Evolutionary conservation across 1,284 basidiomycete genomes (phyloP).

Genomic region (Amylostereum chailletii): DNA sequence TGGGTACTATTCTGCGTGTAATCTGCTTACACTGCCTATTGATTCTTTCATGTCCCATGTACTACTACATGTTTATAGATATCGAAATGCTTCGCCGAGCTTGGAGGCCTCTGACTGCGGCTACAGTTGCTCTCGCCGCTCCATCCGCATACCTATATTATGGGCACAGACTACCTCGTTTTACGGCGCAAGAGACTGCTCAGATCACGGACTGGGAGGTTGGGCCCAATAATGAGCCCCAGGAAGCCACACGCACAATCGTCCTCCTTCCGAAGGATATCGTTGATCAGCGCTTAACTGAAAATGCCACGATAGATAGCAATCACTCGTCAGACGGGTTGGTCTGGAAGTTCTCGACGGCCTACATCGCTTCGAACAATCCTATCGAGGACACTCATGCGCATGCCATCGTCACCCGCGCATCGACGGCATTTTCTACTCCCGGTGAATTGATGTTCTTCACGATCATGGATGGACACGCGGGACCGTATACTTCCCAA

Average conservation of each 20-base stretch:
- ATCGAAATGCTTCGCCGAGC: constrained; percentile 47
- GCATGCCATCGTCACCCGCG: constrained; percentile 60
- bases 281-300: constrained; percentile 51
- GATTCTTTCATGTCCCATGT: too few relatives aligned
- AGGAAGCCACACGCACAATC: constrained; percentile 43
- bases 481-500: constrained; percentile 77
- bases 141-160: constrained; percentile 31
- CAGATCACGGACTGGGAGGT: constrained; percentile 44
- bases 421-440: constrained; percentile 46
- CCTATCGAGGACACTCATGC: constrained; percentile 89
- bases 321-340: constrained; percentile 41
- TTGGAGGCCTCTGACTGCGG: constrained; percentile 53
- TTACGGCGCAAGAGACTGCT: constrained; percentile 31
- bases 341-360: constrained; percentile 70
- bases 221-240: constrained; percentile 50
- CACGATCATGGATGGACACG: constrained; percentile 90
- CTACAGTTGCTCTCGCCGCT: constrained; percentile 30
- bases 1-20: too few relatives aligned
- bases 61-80: too few relatives aligned
- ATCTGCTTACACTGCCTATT: too few relatives aligned
- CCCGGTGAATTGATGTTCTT: constrained; percentile 78
- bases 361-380: constrained; percentile 76
- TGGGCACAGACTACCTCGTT: constrained; percentile 2
- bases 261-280: constrained; percentile 50
- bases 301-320: constrained; percentile 40